These are phyloP conservation scores for Diaporthe humulicola DNA, from an alignment of 2,329 filamentous ascomycete genomes.

Conservation along the genomic window DNA sequence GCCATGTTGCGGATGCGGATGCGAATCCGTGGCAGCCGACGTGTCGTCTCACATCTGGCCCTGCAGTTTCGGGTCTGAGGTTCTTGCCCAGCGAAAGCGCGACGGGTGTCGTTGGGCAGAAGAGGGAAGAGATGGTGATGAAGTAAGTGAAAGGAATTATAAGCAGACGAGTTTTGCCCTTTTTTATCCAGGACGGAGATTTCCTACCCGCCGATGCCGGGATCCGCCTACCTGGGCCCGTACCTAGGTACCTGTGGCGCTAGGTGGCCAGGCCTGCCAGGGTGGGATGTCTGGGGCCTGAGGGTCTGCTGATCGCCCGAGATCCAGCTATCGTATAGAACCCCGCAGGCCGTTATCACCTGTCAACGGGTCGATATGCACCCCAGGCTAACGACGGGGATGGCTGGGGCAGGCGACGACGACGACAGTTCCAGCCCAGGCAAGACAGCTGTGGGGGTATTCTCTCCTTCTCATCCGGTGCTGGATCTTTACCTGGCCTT, in stretches of 20 bases:
- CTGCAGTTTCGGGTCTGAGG: background rate
- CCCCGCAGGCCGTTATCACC: constrained; percentile 26
- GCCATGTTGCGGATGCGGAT: constrained; percentile 42
- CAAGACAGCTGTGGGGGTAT: background rate
- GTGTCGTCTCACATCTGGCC: constrained; percentile 35
- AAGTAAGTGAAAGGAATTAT: background rate
- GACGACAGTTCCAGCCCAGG: background rate
- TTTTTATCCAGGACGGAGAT: constrained; percentile 18
- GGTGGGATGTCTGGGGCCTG: constrained; percentile 18
- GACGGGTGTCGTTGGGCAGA: constrained; percentile 20
- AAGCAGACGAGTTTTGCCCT: background rate
- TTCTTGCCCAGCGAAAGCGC: background rate
- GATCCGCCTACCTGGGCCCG: background rate
- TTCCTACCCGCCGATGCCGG: constrained; percentile 26
- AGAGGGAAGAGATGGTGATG: background rate
- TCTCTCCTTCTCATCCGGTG: background rate
- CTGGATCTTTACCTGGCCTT: background rate
- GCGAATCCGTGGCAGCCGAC: constrained; percentile 20
- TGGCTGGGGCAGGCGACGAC: constrained; percentile 14
- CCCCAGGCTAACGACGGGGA: constrained; percentile 21
- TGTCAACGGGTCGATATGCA: constrained; percentile 26
- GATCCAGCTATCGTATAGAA: background rate
- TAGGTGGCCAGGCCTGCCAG: background rate
- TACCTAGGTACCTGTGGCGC: constrained; percentile 14
- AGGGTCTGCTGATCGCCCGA: constrained; percentile 25